Percentiles rank a stretch among this genome's conserved stretches.
These are phyloP conservation scores for Saccharomyces paradoxus DNA, from an alignment of 805 yeast species.

Conservation along the genomic window DNA sequence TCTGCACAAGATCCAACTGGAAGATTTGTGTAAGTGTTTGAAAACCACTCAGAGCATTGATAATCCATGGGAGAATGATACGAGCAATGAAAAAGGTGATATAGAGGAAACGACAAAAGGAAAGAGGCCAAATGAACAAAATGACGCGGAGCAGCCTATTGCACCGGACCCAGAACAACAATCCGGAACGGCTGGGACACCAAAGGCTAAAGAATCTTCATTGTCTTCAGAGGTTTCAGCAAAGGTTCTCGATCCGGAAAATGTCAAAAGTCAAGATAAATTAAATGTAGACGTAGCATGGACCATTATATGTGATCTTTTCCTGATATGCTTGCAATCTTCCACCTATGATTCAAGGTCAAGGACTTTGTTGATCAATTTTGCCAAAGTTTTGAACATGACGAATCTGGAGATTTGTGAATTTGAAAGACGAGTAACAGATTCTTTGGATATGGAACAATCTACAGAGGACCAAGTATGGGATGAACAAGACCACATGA, in stretches of 20 bases:
- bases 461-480: slow-evolving; percentile 62
- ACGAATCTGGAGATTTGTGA: slow-evolving; percentile 65
- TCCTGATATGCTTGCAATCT: slow-evolving; percentile 69
- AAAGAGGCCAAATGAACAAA: background rate
- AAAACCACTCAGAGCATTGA: slow-evolving; percentile 41
- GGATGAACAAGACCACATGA: slow-evolving; percentile 63
- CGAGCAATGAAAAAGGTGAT: background rate
- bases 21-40: slow-evolving; percentile 61
- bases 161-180: background rate
- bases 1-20: slow-evolving; percentile 69
- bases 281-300: slow-evolving; percentile 75
- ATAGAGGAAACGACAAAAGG: slow-evolving; percentile 1
- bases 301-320: slow-evolving; percentile 89
- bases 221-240: slow-evolving; percentile 2
- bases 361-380: slow-evolving; percentile 61
- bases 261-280: slow-evolving; percentile 28
- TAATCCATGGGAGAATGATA: slow-evolving; percentile 37
- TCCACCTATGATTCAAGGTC: slow-evolving; percentile 88
- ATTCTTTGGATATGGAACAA: slow-evolving; percentile 82
- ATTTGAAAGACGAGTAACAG: slow-evolving; percentile 85
- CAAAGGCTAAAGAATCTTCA: background rate
- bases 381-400: slow-evolving; percentile 56
- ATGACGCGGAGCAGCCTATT: background rate
- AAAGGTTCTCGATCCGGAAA: slow-evolving; percentile 26
- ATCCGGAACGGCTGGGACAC: background rate